Evolutionary conservation across 345 rosid species (phyloP), one percentile per base, ranked within the genome.

Genomic region (Moricandia moricandioides): DNA sequence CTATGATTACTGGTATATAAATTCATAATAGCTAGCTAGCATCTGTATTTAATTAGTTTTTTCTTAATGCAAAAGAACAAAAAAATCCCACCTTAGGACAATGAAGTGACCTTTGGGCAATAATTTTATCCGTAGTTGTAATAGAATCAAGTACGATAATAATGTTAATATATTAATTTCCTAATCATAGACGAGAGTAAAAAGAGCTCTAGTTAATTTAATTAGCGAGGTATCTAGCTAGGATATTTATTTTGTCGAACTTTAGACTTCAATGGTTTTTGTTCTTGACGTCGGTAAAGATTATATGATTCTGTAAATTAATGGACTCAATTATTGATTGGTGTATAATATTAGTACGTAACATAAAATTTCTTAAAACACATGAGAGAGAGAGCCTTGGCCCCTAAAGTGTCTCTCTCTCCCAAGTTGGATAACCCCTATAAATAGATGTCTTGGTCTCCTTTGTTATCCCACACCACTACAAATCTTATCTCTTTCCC

Each of bases 401-500:
- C 40, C 59, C 59, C 40, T 29, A 49, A 52, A 39, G 21, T 11
- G 8, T 39, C 26, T 66, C 57, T 39, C 66, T 59, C 67, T 67
- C 47, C 49, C n/a, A 33, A 52, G 59, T 65, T 47, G 49, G 31
- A 21, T 54, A 70, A 33, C 1, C 52, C 71, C 72, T 77, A 77
- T 77, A 77, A 77, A 65, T 77, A 77, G 24, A 71, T 57, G 35
- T 31, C 17, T 71, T 49, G 47, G 72, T 56, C 74, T 0, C 2
- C 80, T 56, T 58, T 77, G 10, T 62, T 58, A 66, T 57, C 62
- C 14, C 77, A 78, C 63, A 78, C 55, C 72, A 58, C 68, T 58
- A 58, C 61, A 77, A 52, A 62, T n/a, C 52, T 65, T 65, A 17
- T 57, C 26, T 26, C 29, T 70, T 27, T 55, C 65, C 21, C 62